These are phyloP conservation scores for Phialophora verrucosa DNA, from an alignment of 2,329 filamentous ascomycete genomes.

Conservation along the genomic window DNA sequence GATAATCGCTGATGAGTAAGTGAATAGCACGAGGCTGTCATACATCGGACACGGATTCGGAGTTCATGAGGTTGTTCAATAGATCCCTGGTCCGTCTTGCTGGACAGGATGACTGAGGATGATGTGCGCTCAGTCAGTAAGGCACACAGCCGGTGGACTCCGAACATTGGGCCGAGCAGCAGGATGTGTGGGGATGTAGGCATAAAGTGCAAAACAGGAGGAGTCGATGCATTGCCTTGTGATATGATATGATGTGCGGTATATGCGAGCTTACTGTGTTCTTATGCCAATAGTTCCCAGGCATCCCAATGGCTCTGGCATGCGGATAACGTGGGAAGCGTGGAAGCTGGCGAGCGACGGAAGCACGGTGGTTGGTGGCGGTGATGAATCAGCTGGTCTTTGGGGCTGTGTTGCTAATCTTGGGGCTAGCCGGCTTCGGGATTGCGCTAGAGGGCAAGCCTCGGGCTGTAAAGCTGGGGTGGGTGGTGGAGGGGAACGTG, in stretches of 20 bases:
- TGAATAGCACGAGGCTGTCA: slow-evolving; percentile 14
- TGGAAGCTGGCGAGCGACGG: slow-evolving; percentile 26
- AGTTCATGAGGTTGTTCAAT: not conserved
- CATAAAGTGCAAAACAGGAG: not conserved
- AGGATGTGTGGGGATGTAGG: not conserved
- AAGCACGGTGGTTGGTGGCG: slow-evolving; percentile 19
- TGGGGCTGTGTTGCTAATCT: slow-evolving; percentile 26
- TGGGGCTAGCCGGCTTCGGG: slow-evolving; percentile 19
- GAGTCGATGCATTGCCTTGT: slow-evolving; percentile 1
- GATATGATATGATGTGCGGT: slow-evolving; percentile 6
- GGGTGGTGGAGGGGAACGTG: not conserved
- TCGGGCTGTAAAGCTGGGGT: slow-evolving; percentile 10
- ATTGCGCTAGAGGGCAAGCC: slow-evolving; percentile 21
- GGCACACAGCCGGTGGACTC: slow-evolving; percentile 5
- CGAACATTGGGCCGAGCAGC: not conserved
- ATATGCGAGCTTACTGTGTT: slow-evolving; percentile 27
- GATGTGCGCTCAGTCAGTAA: slow-evolving; percentile 1
- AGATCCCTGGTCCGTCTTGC: not conserved
- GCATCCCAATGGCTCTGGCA: slow-evolving; percentile 18
- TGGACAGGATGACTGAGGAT: slow-evolving; percentile 3
- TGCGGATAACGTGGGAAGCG: slow-evolving; percentile 21
- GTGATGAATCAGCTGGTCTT: slow-evolving; percentile 29
- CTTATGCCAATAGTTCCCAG: slow-evolving; percentile 8
- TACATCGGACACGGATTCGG: not conserved
- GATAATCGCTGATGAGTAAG: slow-evolving; percentile 18